phyloP scores from a whole-genome alignment of 768 basidiomycete genomes.

The Lactarius trivialis region DNA sequence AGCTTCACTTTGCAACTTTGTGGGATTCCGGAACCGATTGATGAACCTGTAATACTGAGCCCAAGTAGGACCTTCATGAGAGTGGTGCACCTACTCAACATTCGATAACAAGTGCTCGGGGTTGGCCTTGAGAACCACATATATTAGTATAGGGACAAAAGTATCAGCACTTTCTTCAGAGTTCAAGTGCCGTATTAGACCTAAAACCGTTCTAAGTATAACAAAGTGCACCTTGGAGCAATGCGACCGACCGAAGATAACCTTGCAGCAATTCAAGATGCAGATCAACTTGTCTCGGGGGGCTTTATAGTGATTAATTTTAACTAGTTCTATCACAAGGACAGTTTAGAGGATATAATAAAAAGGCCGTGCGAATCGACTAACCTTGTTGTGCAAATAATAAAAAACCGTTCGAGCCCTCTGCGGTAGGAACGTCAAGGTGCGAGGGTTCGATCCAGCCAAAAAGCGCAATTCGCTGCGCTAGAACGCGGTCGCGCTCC shows the following conservation, averaged over 20 bases:
- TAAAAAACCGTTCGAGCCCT: conserved; percentile 73
- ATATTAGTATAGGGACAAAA: conserved; percentile 92
- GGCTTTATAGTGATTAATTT: conserved; percentile 98
- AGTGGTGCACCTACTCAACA: conserved; percentile 61
- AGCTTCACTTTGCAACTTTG: conserved; percentile 87
- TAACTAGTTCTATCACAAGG: conserved; percentile 64
- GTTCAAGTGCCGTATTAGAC: conserved; percentile 80
- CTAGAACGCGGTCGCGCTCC: conserved; percentile 88
- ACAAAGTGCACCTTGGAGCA: conserved; percentile 12
- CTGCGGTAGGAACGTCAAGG: conserved; percentile 79
- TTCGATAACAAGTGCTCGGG: conserved; percentile 91
- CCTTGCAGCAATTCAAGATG: conserved; percentile 95
- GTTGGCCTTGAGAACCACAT: conserved; percentile 89
- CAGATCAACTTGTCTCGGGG: conserved; percentile 98
- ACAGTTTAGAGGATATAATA: neutral
- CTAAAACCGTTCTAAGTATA: conserved; percentile 34
- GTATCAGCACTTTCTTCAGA: conserved; percentile 88
- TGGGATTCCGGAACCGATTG: conserved; percentile 85
- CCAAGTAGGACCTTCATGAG: neutral
- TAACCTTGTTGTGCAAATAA: conserved; percentile 85
- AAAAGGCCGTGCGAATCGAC: conserved; percentile 11
- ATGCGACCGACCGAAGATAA: conserved; percentile 81
- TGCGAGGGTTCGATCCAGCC: conserved; percentile 86
- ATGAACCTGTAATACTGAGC: conserved; percentile 61
- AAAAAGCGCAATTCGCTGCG: conserved; percentile 86